A percentile compares a stretch with the other conserved stretches of the same genome.
These are phyloP conservation scores for Bromus sterilis DNA, from an alignment of 176 grass and related monocot genomes.

Conservation along the genomic window DNA sequence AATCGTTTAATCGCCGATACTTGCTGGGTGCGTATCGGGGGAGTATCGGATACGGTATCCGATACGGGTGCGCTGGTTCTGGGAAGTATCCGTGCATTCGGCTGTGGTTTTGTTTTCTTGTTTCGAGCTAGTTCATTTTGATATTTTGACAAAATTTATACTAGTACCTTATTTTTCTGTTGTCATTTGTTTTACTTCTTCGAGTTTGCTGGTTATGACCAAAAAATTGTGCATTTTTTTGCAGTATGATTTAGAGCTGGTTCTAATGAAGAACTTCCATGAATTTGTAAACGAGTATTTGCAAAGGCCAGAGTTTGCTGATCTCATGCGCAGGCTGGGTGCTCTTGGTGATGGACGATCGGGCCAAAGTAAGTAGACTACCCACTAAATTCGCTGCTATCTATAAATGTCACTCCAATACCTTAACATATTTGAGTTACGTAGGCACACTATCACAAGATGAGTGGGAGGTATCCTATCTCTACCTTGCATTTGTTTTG, in stretches of 20 bases:
- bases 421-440: not conserved
- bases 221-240: conserved; percentile 7
- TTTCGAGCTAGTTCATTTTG: not conserved
- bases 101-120: not conserved
- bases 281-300: conserved; percentile 88
- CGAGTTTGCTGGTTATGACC: conserved; percentile 4
- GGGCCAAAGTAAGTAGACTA: conserved; percentile 45
- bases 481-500: conserved; percentile 85
- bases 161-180: not conserved
- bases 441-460: conserved; percentile 73
- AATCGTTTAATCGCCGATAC: too few relatives aligned
- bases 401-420: not conserved
- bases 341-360: conserved; percentile 72
- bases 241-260: conserved; percentile 79
- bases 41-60: too few relatives aligned
- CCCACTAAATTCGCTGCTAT: not conserved
- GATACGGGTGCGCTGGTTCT: too few relatives aligned
- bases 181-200: not conserved
- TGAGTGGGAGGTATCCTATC: conserved; percentile 95
- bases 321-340: conserved; percentile 90
- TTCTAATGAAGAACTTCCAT: conserved; percentile 90
- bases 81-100: too few relatives aligned
- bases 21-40: too few relatives aligned
- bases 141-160: not conserved
- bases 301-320: conserved; percentile 69